A percentile compares a stretch with the other conserved stretches of the same genome.
phyloP scores from a whole-genome alignment of 2,329 filamentous ascomycete species.

The Graphilbum fragrans region DNA sequence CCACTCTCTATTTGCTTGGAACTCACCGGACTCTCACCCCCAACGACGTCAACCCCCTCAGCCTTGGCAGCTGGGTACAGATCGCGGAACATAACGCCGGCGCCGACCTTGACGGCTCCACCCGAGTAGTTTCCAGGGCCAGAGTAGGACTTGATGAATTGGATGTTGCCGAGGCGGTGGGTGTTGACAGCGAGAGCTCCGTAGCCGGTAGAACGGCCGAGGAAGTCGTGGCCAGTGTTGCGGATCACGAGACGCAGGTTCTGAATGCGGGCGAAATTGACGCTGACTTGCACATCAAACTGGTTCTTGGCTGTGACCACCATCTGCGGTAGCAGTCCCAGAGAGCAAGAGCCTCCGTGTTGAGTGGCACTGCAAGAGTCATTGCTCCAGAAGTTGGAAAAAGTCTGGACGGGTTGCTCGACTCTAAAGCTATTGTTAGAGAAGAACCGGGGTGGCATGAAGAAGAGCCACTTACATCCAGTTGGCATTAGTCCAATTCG shows the following conservation, averaged over 20 bases:
- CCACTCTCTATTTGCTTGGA: background rate
- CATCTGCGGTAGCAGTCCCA: conserved; percentile 25
- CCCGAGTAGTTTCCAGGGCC: conserved; percentile 27
- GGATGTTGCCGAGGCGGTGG: conserved; percentile 30
- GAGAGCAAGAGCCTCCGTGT: conserved; percentile 22
- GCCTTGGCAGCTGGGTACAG: conserved; percentile 25
- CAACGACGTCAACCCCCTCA: conserved; percentile 29
- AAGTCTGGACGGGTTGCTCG: conserved; percentile 13
- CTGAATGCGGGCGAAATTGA: conserved; percentile 28
- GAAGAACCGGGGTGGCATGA: background rate
- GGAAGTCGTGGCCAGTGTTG: conserved; percentile 40
- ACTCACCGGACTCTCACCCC: conserved; percentile 29
- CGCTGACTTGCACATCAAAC: conserved; percentile 17
- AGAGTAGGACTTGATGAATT: conserved; percentile 22
- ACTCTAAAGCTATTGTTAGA: conserved; percentile 9
- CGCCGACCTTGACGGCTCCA: conserved; percentile 32
- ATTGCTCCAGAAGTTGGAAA: conserved; percentile 11
- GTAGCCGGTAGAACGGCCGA: conserved; percentile 48
- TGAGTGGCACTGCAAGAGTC: conserved; percentile 4
- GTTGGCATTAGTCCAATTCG: conserved; percentile 19
- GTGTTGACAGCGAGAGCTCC: conserved; percentile 46
- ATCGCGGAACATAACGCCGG: conserved; percentile 33
- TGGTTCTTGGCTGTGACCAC: conserved; percentile 14
- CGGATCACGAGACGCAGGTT: conserved; percentile 41
- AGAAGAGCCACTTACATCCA: conserved; percentile 20